Evolutionary conservation across 208 protist species (phyloP).

Genomic region (Acanthamoeba lenticulata): DNA sequence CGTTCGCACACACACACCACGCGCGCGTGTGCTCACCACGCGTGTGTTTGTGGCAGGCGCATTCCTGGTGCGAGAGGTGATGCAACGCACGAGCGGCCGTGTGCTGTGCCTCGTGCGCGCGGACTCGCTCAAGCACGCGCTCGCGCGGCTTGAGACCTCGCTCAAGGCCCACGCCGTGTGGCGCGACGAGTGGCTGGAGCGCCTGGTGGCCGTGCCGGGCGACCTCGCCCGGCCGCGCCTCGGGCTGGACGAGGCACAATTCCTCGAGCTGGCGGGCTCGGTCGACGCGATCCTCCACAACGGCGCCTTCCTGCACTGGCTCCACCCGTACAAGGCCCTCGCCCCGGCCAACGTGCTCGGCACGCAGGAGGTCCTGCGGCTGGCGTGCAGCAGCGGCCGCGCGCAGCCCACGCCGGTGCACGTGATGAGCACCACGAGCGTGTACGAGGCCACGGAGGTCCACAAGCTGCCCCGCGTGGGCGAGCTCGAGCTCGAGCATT

Average conservation of each 20-base stretch:
- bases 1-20: slow-evolving; percentile 70
- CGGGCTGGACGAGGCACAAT: slow-evolving; percentile 61
- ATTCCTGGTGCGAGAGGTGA: slow-evolving; percentile 7
- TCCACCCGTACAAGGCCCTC: slow-evolving; percentile 80
- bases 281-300: slow-evolving; percentile 84
- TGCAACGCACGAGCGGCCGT: slow-evolving; percentile 40
- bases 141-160: neutral
- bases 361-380: slow-evolving; percentile 70
- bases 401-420: slow-evolving; percentile 46
- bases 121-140: slow-evolving; percentile 36
- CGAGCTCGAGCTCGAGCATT: slow-evolving; percentile 57
- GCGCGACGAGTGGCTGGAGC: slow-evolving; percentile 69
- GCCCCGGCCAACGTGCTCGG: slow-evolving; percentile 79
- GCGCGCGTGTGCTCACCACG: neutral
- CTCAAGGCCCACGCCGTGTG: slow-evolving; percentile 68
- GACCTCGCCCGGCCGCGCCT: slow-evolving; percentile 73
- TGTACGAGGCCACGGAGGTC: slow-evolving; percentile 59
- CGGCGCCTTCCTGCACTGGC: slow-evolving; percentile 84
- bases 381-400: slow-evolving; percentile 61
- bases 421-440: slow-evolving; percentile 69
- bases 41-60: neutral
- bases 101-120: slow-evolving; percentile 36
- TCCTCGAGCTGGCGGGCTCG: slow-evolving; percentile 48
- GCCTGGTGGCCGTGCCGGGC: slow-evolving; percentile 72
- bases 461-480: slow-evolving; percentile 24